Percentiles rank a stretch among this genome's conserved stretches.
Conservation (phyloP, 352 stramenopile genomes). For the Phytophthora pisi region DNA sequence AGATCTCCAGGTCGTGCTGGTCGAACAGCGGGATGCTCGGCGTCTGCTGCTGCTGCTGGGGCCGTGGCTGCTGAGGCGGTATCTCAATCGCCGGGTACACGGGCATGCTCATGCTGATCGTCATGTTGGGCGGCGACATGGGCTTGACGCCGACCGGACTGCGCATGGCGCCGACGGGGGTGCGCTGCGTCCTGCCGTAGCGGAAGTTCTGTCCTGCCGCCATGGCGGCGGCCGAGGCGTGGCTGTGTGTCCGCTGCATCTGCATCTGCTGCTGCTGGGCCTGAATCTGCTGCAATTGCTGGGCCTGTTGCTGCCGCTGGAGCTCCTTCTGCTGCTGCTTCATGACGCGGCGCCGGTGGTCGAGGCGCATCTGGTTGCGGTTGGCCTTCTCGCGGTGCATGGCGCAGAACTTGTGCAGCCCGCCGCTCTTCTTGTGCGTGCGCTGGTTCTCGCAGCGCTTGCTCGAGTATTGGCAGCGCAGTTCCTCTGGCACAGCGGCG, state of each 20-base stretch:
- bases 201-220: conserved; percentile 41
- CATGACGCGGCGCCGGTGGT: conserved; percentile 58
- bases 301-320: conserved; percentile 44
- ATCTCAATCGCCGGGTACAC: conserved; percentile 18
- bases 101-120: conserved; percentile 25
- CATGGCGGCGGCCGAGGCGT: conserved; percentile 23
- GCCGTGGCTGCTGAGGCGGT: background rate
- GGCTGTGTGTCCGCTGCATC: conserved; percentile 20
- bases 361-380: conserved; percentile 74
- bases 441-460: conserved; percentile 68
- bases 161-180: conserved; percentile 11
- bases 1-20: conserved; percentile 52
- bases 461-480: conserved; percentile 75
- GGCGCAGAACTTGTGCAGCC: conserved; percentile 77
- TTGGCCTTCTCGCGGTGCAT: conserved; percentile 77
- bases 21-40: conserved; percentile 45
- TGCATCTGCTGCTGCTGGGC: conserved; percentile 28
- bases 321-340: conserved; percentile 58
- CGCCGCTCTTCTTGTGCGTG: conserved; percentile 67
- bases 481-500: conserved; percentile 34
- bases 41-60: conserved; percentile 10
- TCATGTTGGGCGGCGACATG: conserved; percentile 37
- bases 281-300: conserved; percentile 38
- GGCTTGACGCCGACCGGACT: conserved; percentile 17
- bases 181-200: conserved; percentile 27